Evolutionary conservation across 108 stramenopile genomes (phyloP), one percentile per base, ranked within the genome.

Genomic region (Nannochloropsis gaditana): DNA sequence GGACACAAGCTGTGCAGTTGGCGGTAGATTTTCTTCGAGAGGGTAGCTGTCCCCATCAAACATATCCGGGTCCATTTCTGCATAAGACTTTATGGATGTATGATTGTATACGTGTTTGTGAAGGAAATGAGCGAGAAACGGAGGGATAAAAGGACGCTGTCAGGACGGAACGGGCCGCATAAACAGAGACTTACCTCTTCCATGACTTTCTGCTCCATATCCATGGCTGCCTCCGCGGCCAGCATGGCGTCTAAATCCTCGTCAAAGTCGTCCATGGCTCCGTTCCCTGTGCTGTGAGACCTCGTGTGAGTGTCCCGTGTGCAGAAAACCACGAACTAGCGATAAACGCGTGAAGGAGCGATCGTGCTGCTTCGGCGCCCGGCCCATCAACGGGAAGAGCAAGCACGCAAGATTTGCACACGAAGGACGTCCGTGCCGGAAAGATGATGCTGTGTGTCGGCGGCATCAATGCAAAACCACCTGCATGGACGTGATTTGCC

Each of bases 11-110:
- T 31, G 31, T 31, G 31, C 31, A 0, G 31, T 31, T 31, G 31
- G 31, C 31, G 31, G 31, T 31, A 31, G 31, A 31, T 31, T 31
- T 31, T 31, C 31, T 73, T 73, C 8, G 59, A 73, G 59, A 31
- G 59, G n/a, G 59, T n/a, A n/a, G 59, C 59, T 73, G 59, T 73
- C 59, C 59, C 59, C 47, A 15, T 50, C 15, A 50, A 50, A 50
- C 47, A 50, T 50, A 15, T 50, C 59, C 59, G 59, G 59, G 59
- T 73, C 59, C 15, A 73, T n/a, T n/a, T 73, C 59, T 6, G 59
- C 59, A n/a, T 73, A 73, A 31, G 31, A 31, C 31, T 31, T 31
- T 31, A 31, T 31, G 31, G 31, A 31, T n/a, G 59, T 73, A 15
- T 73, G 59, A n/a, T 73, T 73, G 59, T 15, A n/a, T 73, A 2